Conservation (phyloP, 495 filamentous ascomycete species). For the Daldinia vernicosa region DNA sequence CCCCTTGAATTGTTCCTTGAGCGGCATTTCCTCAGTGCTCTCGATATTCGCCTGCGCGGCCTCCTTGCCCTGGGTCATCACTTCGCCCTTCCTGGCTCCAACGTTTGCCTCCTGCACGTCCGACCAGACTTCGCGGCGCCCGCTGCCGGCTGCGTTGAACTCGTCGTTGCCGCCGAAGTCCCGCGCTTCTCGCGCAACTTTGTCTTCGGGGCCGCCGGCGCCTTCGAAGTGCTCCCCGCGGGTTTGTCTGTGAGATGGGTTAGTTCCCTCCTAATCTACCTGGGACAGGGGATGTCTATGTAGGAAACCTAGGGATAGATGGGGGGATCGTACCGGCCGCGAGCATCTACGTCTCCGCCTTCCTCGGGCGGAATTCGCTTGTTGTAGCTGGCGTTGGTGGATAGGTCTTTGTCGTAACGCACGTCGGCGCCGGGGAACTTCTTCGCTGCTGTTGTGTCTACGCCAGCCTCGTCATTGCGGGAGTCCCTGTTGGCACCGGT, state of each 20-base stretch:
- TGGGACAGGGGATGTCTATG: too few species aligned
- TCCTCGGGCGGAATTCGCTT: conserved; percentile 51
- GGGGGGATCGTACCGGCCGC: conserved; percentile 45
- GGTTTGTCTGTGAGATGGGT: conserved; percentile 35
- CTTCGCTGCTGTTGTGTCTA: conserved; percentile 43
- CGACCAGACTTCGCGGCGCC: conserved; percentile 15
- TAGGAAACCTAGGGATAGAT: too few species aligned
- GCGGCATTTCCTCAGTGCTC: conserved; percentile 20
- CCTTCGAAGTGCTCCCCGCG: conserved; percentile 48
- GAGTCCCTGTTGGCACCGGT: conserved; percentile 45
- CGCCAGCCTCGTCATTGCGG: conserved; percentile 44
- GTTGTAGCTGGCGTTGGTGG: conserved; percentile 49
- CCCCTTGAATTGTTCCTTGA: conserved; percentile 40
- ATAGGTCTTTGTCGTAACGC: conserved; percentile 45
- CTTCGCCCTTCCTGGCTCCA: neutral
- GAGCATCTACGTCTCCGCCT: conserved; percentile 51
- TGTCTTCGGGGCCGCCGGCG: conserved; percentile 48
- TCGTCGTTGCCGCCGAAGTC: conserved; percentile 44
- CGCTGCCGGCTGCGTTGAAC: conserved; percentile 26
- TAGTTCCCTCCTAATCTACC: too few species aligned
- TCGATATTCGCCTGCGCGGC: conserved; percentile 35
- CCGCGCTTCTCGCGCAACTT: conserved; percentile 42
- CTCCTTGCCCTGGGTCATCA: conserved; percentile 35
- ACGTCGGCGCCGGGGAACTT: conserved; percentile 50
- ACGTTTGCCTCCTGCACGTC: conserved; percentile 10